These are phyloP conservation scores for Brasenia schreberi DNA, from an alignment of 164 flowering plant genomes.

Conservation along the genomic window DNA sequence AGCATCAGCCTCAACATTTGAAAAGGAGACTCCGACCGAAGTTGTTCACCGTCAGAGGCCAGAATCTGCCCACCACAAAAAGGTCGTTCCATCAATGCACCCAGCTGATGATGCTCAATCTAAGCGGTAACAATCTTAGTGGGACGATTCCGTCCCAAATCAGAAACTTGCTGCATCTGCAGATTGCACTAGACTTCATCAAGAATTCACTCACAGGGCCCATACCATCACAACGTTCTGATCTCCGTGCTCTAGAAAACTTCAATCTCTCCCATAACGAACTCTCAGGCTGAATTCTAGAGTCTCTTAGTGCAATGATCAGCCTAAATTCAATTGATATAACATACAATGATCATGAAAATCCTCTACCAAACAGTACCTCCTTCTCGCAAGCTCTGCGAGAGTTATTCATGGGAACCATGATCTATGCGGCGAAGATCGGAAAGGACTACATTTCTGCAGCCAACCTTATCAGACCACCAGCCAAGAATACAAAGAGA, in stretches of 20 bases:
- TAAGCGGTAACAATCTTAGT: neutral
- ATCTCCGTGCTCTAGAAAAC: neutral
- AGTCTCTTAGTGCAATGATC: neutral
- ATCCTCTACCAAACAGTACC: neutral
- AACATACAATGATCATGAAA: neutral
- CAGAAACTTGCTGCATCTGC: neutral
- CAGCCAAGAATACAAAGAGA: no score
- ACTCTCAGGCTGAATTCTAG: neutral
- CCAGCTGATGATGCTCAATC: neutral
- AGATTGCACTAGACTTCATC: neutral
- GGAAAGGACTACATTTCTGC: no score
- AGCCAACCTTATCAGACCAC: no score
- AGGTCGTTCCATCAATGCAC: no score
- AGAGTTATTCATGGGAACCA: neutral
- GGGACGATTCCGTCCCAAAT: constrained; percentile 2
- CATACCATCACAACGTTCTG: constrained; percentile 1
- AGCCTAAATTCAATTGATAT: neutral
- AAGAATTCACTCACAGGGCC: constrained; percentile 1
- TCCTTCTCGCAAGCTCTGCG: neutral
- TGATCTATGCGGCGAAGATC: no score
- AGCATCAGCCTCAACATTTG: no score
- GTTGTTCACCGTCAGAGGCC: no score
- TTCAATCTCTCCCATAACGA: constrained; percentile 6
- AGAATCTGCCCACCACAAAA: no score
- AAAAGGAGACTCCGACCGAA: no score